phyloP scores from a whole-genome alignment of 345 rosid species.

The Excoecaria agallocha region DNA sequence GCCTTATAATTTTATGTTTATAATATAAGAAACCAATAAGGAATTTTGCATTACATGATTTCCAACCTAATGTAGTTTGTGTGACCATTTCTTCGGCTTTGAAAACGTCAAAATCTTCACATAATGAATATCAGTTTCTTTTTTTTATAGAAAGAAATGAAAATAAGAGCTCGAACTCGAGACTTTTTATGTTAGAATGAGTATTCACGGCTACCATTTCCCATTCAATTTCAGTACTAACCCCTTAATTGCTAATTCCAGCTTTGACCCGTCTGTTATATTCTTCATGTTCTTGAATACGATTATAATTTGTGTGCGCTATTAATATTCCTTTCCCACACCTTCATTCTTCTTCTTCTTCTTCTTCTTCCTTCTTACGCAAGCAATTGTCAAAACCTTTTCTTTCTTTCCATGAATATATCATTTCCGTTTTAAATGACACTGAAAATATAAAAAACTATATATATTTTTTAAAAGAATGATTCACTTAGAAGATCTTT shows the following conservation, averaged over 20 bases:
- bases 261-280: conserved; percentile 18
- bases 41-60: background rate
- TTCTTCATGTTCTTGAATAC: too few relatives aligned
- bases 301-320: background rate
- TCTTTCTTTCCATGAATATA: conserved; percentile 9
- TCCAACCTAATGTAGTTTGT: background rate
- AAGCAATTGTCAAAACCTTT: background rate
- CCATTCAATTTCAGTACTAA: background rate
- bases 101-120: conserved; percentile 24
- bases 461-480: background rate
- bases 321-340: background rate
- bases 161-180: too few relatives aligned
- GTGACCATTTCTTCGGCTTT: conserved; percentile 24
- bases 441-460: background rate
- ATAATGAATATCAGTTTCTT: background rate
- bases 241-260: background rate
- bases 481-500: conserved; percentile 27
- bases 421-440: background rate
- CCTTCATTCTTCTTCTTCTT: background rate
- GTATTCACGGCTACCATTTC: too few relatives aligned
- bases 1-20: background rate
- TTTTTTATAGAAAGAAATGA: too few relatives aligned
- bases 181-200: too few relatives aligned
- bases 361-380: background rate
- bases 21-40: background rate